phyloP scores from a whole-genome alignment of 768 basidiomycete genomes.

The Suillus brevipes region DNA sequence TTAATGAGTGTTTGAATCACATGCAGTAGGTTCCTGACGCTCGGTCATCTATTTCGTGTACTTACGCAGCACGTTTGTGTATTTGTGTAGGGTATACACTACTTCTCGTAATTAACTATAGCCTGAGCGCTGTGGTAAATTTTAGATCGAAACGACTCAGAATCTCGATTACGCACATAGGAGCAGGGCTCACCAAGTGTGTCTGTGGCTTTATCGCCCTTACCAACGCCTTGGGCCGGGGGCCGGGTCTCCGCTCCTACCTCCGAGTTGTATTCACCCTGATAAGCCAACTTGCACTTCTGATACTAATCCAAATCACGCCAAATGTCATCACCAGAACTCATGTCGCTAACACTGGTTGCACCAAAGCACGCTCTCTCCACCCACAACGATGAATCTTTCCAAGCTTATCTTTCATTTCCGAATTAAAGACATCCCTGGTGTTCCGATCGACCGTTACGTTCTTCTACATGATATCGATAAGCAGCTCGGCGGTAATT shows the following conservation, averaged over 20 bases:
- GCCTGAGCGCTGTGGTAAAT: not conserved
- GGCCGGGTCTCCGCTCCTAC: not conserved
- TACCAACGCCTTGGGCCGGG: slow-evolving; percentile 2
- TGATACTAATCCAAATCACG: not conserved
- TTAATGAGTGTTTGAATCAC: slow-evolving; percentile 12
- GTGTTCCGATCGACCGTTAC: not conserved
- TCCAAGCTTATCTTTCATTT: slow-evolving; percentile 1
- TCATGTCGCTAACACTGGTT: not conserved
- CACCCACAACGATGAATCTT: not conserved
- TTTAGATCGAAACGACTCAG: not conserved
- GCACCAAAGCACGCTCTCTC: not conserved
- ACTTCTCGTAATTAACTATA: not conserved
- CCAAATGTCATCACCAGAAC: not conserved
- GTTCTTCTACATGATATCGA: not conserved
- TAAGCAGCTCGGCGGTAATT: not conserved
- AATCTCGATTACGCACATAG: not conserved
- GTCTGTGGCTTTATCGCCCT: not conserved
- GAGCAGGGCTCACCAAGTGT: not conserved
- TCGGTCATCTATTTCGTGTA: slow-evolving; percentile 6
- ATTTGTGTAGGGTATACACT: slow-evolving; percentile 7
- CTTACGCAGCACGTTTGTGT: not conserved
- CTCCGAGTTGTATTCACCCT: not conserved
- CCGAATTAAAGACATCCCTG: not conserved
- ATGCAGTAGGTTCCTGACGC: slow-evolving; percentile 3
- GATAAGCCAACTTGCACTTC: slow-evolving; percentile 2